phyloP scores from a whole-genome alignment of 2,329 filamentous ascomycete species.

The Hirsutella minnesotensis region DNA sequence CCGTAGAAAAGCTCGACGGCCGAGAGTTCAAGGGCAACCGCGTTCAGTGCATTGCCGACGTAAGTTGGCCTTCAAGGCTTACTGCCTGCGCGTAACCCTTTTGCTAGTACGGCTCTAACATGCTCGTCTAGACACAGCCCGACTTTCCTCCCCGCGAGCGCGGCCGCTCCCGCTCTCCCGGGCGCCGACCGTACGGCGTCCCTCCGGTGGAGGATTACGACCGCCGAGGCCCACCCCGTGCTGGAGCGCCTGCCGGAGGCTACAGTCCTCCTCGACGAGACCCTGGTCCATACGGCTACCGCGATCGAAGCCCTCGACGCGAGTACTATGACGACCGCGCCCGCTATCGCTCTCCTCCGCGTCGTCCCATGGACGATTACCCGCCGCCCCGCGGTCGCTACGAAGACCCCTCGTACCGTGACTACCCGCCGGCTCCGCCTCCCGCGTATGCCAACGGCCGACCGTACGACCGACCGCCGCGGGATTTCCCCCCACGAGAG shows the following conservation, averaged over 20 bases:
- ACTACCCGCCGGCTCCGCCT: constrained; percentile 53
- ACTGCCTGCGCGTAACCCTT: no score
- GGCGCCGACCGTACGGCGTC: constrained; percentile 47
- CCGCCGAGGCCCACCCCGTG: constrained; percentile 59
- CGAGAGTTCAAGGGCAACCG: constrained; percentile 84
- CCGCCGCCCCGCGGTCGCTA: constrained; percentile 55
- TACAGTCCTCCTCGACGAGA: constrained; percentile 76
- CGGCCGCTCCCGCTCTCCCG: constrained; percentile 70
- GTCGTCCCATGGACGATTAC: constrained; percentile 70
- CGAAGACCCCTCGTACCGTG: constrained; percentile 66
- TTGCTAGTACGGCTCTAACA: constrained; percentile 13
- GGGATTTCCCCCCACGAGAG: constrained; percentile 36
- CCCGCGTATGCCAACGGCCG: constrained; percentile 48
- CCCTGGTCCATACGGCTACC: constrained; percentile 60
- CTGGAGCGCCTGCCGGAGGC: constrained; percentile 37
- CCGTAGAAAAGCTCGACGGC: constrained; percentile 88
- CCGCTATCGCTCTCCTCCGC: constrained; percentile 69
- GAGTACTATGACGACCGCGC: constrained; percentile 82
- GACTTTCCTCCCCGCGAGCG: constrained; percentile 58
- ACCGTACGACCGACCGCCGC: constrained; percentile 44
- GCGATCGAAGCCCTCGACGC: constrained; percentile 74
- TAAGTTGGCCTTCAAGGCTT: no score
- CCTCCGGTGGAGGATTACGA: constrained; percentile 70
- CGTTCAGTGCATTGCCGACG: constrained; percentile 80
- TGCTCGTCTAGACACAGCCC: constrained; percentile 55